Conservation (phyloP, 176 grass and related monocot species). For the Cocos nucifera region DNA sequence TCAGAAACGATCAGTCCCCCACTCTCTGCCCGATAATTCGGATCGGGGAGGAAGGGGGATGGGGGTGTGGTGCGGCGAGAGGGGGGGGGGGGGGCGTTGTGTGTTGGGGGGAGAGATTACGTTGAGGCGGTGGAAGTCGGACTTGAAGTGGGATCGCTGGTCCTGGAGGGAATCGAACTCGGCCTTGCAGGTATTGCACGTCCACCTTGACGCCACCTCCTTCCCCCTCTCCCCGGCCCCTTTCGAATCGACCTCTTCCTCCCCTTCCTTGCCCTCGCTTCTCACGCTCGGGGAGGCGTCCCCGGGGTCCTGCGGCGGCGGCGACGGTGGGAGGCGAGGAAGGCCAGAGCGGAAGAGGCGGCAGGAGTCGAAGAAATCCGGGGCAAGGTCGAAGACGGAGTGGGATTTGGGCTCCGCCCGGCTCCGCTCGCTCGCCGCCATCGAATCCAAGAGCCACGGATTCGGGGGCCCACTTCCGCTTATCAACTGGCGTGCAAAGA, state of each 20-base stretch:
- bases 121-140: conserved; percentile 89
- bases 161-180: conserved; percentile 88
- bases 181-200: conserved; percentile 65
- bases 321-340: conserved; percentile 6
- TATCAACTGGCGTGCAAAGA: no score
- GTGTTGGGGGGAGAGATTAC: conserved; percentile 22
- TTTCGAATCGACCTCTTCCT: not conserved
- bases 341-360: conserved; percentile 31
- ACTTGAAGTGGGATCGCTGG: conserved; percentile 94
- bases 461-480: no score
- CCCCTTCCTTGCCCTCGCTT: not conserved
- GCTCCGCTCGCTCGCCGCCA: conserved; percentile 37
- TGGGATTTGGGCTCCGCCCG: conserved; percentile 42
- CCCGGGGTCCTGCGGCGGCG: not conserved
- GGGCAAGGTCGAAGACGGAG: conserved; percentile 65
- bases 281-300: no score
- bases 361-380: conserved; percentile 58
- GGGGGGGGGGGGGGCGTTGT: not conserved
- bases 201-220: conserved; percentile 53
- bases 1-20: no score
- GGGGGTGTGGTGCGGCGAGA: not conserved
- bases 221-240: not conserved
- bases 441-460: conserved; percentile 5
- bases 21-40: no score
- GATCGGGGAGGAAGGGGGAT: not conserved